A percentile compares a stretch with the other conserved stretches of the same genome.
phyloP scores from a whole-genome alignment of 83 land plant species.

The Isoetes engelmannii region DNA sequence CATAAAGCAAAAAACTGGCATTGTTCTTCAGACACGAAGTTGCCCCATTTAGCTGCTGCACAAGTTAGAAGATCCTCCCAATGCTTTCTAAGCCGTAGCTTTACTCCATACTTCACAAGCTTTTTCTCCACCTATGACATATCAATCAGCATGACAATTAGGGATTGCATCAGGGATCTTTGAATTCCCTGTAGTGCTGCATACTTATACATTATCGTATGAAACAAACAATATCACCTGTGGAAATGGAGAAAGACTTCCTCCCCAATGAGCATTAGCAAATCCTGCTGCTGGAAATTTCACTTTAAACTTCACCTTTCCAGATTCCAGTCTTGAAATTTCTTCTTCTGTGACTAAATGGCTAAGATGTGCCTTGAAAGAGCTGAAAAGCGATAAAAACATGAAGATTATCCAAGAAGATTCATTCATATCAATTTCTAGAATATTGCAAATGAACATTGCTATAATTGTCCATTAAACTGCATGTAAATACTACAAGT shows the following conservation, averaged over 20 bases:
- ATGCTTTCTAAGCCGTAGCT: conserved; percentile 44
- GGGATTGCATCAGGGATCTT: background rate
- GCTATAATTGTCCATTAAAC: background rate
- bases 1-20: conserved; percentile 64
- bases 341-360: conserved; percentile 15
- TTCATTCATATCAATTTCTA: too few species aligned
- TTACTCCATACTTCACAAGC: conserved; percentile 37
- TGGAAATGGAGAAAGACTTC: conserved; percentile 15
- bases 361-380: conserved; percentile 27
- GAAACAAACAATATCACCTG: conserved; percentile 16
- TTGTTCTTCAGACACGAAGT: conserved; percentile 57
- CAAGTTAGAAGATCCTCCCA: conserved; percentile 43
- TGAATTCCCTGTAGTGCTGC: too few species aligned
- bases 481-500: background rate
- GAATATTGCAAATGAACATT: background rate
- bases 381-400: conserved; percentile 9
- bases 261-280: conserved; percentile 18
- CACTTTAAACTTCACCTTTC: conserved; percentile 20
- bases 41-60: conserved; percentile 30
- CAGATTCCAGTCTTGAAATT: conserved; percentile 14
- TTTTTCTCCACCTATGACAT: conserved; percentile 36
- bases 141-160: conserved; percentile 1
- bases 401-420: too few species aligned
- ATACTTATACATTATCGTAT: background rate
- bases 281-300: conserved; percentile 27